Base-by-base conservation (phyloP, 2,329 filamentous ascomycete genomes). In the Emericellopsis atlantica region DNA sequence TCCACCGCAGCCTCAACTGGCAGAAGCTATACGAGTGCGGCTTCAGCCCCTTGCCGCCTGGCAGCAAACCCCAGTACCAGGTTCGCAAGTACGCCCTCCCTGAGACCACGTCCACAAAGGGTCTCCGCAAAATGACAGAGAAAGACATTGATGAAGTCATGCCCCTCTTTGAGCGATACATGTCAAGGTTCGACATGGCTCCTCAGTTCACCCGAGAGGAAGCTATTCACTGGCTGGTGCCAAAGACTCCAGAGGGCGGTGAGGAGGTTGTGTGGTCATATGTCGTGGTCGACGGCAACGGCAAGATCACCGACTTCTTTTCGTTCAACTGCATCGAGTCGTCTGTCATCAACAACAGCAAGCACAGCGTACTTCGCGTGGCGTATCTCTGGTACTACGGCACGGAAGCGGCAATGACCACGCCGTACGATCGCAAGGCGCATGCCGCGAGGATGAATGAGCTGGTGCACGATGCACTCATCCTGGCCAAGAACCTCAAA, bases 301-400 rank as follows among this genome's bases (percentile, higher is more conserved):
- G 84, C 46, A 87, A 87, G 52, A 85, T 98, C 54, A 95, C 87
- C 32, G 92, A 98, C 62, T 95, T 95, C 65, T 83, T 95, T 65
- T 95, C 88, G 32, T 98, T 96, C 66, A 98, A 96, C 70, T 81
- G 79, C 55, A 81, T 98, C 29, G 88, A 95, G 58, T 95, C 88
- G 14, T 92, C 87, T 2, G 84, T 95, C 44, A 93, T 98, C 53
- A 80, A 82, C 50, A 79, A 87, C 55, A 67, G 76, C 36, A 84
- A 84, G 58, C 82, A 94, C 64, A 74, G 78, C 44, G 76, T 79
- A 43, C 79, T 98, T 53, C 83, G 81, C 49, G 92, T 90, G 4
- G 92, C 92, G 24, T 98, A 98, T 62, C 75, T 96, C 42, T 98
- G 90, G 68, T 98, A 98, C 71, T 98, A 98, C 58, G 92, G 85